These are phyloP conservation scores for Cercospora nicotianae DNA, from an alignment of 2,329 filamentous ascomycete species.

Conservation along the genomic window DNA sequence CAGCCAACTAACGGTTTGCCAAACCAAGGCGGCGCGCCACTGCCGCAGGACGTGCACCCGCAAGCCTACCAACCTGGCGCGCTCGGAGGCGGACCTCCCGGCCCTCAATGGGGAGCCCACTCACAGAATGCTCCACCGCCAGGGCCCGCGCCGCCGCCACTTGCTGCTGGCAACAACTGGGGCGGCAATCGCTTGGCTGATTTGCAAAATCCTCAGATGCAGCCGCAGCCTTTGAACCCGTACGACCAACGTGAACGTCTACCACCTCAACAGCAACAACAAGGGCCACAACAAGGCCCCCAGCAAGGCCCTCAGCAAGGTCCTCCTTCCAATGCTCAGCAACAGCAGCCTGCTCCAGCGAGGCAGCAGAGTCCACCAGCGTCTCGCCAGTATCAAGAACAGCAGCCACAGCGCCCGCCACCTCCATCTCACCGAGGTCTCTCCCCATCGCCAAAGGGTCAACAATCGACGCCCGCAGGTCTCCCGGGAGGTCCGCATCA, in stretches of 20 bases:
- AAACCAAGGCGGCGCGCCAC: constrained; percentile 73
- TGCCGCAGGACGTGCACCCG: constrained; percentile 93
- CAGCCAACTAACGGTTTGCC: constrained; percentile 67
- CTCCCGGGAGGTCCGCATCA: constrained; percentile 51
- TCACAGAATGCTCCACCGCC: constrained; percentile 63
- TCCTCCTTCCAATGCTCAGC: constrained; percentile 45
- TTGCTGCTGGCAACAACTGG: constrained; percentile 57
- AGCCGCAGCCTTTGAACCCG: constrained; percentile 70
- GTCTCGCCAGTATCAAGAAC: constrained; percentile 52
- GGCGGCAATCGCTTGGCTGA: constrained; percentile 71
- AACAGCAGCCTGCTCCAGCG: constrained; percentile 19
- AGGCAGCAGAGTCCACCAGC: constrained; percentile 55
- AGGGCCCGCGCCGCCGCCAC: constrained; percentile 61
- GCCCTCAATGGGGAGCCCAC: constrained; percentile 85
- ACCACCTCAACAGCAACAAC: constrained; percentile 68
- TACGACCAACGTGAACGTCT: constrained; percentile 75
- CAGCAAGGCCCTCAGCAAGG: constrained; percentile 30
- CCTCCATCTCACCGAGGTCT: constrained; percentile 56
- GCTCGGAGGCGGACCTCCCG: constrained; percentile 73
- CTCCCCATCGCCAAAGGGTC: constrained; percentile 61
- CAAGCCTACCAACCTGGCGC: constrained; percentile 86
- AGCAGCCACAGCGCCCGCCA: constrained; percentile 40
- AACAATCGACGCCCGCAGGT: constrained; percentile 53
- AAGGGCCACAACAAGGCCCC: constrained; percentile 45
- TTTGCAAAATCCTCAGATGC: constrained; percentile 62